Evolutionary conservation across 805 yeast species (phyloP).

Genomic region (Nakazawaea molendinolei): DNA sequence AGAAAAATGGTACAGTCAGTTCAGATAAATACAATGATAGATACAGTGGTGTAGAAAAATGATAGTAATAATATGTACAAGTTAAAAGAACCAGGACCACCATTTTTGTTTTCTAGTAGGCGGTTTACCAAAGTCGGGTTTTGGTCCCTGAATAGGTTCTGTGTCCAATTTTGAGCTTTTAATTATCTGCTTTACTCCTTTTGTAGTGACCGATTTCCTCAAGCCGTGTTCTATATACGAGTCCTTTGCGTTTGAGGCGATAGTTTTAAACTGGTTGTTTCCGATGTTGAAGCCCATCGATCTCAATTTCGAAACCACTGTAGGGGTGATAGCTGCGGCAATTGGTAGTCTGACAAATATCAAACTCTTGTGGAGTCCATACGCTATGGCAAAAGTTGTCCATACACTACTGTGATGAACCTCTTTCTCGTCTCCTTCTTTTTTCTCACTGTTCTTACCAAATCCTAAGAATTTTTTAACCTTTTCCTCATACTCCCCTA

Average conservation of each 20-base stretch:
- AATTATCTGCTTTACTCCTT: constrained; percentile 20
- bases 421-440: constrained; percentile 13
- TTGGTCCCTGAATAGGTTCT: constrained; percentile 24
- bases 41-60: constrained; percentile 5
- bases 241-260: constrained; percentile 26
- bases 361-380: constrained; percentile 86
- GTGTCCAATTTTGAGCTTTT: constrained; percentile 11
- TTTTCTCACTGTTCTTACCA: constrained; percentile 31
- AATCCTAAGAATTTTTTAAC: constrained; percentile 59
- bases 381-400: constrained; percentile 87
- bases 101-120: constrained; percentile 48
- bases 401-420: constrained; percentile 35
- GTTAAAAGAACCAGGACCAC: constrained; percentile 52
- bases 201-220: constrained; percentile 18
- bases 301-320: constrained; percentile 57
- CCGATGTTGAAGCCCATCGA: constrained; percentile 80
- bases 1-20: constrained; percentile 63
- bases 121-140: constrained; percentile 45
- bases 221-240: constrained; percentile 21
- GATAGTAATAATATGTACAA: constrained; percentile 1
- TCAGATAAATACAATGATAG: constrained; percentile 25
- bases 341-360: constrained; percentile 80
- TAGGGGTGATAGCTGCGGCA: constrained; percentile 89
- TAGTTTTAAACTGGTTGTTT: constrained; percentile 35
- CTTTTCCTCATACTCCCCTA: constrained; percentile 57